Conservation (phyloP, 1,284 basidiomycete species). For the Sanguinoderma infundibulare region DNA sequence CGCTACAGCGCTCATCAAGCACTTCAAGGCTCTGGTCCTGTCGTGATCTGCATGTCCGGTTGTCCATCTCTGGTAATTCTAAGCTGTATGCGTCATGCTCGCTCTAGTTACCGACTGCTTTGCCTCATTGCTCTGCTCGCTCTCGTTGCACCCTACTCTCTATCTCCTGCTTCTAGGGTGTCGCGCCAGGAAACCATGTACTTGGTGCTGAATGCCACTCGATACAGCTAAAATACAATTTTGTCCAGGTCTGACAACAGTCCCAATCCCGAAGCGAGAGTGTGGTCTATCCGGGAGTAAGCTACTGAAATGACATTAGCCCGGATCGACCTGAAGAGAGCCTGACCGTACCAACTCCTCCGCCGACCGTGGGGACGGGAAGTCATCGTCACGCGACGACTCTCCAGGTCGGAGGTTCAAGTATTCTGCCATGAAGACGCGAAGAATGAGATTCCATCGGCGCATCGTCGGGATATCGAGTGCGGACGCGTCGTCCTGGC, state of each 20-base stretch:
- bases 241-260: neutral
- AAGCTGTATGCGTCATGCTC: neutral
- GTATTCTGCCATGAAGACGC: slow-evolving; percentile 92
- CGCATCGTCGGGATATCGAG: slow-evolving; percentile 88
- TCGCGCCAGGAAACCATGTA: no score
- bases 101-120: neutral
- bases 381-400: slow-evolving; percentile 6
- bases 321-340: neutral
- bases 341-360: slow-evolving; percentile 27
- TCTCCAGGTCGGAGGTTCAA: slow-evolving; percentile 65
- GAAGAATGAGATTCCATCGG: slow-evolving; percentile 88
- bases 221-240: slow-evolving; percentile 8
- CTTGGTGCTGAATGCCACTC: no score
- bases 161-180: no score
- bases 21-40: slow-evolving; percentile 47
- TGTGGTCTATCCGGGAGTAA: neutral
- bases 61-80: neutral
- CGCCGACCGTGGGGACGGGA: slow-evolving; percentile 11
- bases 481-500: slow-evolving; percentile 86
- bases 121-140: no score
- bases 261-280: neutral
- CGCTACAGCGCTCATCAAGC: slow-evolving; percentile 46
- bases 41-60: slow-evolving; percentile 19
- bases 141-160: no score
- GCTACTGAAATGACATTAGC: slow-evolving; percentile 20